Evolutionary conservation across 768 basidiomycete genomes (phyloP).

Genomic region (Filobasidium wieringae): DNA sequence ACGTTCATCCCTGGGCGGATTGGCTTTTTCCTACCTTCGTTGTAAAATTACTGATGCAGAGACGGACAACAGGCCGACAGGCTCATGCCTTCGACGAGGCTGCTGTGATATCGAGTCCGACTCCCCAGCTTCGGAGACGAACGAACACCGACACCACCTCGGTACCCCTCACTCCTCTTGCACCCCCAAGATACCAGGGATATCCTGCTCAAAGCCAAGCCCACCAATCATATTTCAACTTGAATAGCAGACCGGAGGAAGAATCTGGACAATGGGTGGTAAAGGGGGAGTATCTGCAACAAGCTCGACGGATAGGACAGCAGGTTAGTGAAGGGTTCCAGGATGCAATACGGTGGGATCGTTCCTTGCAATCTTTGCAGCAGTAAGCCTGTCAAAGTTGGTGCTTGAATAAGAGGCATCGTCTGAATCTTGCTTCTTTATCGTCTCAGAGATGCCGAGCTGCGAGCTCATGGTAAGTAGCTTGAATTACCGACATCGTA

Average conservation of each 20-base stretch:
- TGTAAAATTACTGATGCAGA: background rate
- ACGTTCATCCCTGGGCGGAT: too few species aligned
- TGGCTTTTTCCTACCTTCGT: too few species aligned
- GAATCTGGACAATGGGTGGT: background rate
- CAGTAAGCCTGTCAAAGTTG: too few species aligned
- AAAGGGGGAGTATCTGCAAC: background rate
- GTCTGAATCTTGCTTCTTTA: background rate
- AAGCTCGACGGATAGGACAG: background rate
- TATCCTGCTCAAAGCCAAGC: background rate
- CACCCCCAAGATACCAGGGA: background rate
- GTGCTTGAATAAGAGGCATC: too few species aligned
- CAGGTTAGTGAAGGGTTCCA: background rate
- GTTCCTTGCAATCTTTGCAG: background rate
- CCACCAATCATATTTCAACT: background rate
- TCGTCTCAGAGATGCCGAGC: slow-evolving; percentile 28
- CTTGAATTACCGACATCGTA: background rate
- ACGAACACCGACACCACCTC: background rate
- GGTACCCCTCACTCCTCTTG: background rate
- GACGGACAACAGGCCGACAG: background rate
- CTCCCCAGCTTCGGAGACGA: background rate
- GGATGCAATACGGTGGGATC: background rate
- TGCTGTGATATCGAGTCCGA: background rate
- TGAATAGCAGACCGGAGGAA: background rate
- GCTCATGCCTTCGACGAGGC: background rate
- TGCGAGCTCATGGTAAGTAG: slow-evolving; percentile 17